Percentiles rank a stretch among this genome's conserved stretches.
Evolutionary conservation across 2,329 filamentous ascomycete genomes (phyloP).

Genomic region (Rasamsonia emersonii): DNA sequence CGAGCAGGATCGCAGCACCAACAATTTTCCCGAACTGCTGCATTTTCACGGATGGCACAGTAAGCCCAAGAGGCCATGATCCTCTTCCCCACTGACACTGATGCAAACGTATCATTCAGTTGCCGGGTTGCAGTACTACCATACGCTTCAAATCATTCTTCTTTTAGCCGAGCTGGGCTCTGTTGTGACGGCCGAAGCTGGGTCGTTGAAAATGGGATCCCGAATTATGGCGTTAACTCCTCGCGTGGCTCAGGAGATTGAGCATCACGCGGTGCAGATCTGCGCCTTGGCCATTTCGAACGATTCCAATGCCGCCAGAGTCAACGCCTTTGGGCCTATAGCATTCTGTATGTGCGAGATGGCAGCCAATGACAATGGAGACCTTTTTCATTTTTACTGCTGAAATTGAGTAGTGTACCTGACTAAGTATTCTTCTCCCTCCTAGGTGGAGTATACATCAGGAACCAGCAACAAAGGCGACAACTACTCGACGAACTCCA

Average conservation of each 20-base stretch:
- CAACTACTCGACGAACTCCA: neutral
- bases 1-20: slow-evolving; percentile 6
- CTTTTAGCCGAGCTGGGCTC: slow-evolving; percentile 10
- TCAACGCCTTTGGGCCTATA: slow-evolving; percentile 44
- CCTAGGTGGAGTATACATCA: neutral
- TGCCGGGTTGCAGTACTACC: slow-evolving; percentile 36
- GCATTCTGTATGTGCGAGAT: slow-evolving; percentile 40
- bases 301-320: slow-evolving; percentile 35
- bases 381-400: slow-evolving; percentile 1
- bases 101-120: slow-evolving; percentile 22
- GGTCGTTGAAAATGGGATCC: slow-evolving; percentile 15
- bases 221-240: slow-evolving; percentile 8
- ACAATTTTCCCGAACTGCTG: slow-evolving; percentile 31
- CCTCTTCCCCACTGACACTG: neutral
- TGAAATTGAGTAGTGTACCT: slow-evolving; percentile 1
- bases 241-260: slow-evolving; percentile 16
- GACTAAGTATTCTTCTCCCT: too few species aligned
- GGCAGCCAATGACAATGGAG: too few species aligned
- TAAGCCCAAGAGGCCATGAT: slow-evolving; percentile 12
- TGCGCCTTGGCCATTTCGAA: slow-evolving; percentile 40
- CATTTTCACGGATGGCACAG: slow-evolving; percentile 38
- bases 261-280: slow-evolving; percentile 29
- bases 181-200: too few species aligned
- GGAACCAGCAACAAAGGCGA: neutral
- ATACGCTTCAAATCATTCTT: slow-evolving; percentile 30